Conservation (phyloP, 2,329 filamentous ascomycete species). For the Incumbomyces delicatus region DNA sequence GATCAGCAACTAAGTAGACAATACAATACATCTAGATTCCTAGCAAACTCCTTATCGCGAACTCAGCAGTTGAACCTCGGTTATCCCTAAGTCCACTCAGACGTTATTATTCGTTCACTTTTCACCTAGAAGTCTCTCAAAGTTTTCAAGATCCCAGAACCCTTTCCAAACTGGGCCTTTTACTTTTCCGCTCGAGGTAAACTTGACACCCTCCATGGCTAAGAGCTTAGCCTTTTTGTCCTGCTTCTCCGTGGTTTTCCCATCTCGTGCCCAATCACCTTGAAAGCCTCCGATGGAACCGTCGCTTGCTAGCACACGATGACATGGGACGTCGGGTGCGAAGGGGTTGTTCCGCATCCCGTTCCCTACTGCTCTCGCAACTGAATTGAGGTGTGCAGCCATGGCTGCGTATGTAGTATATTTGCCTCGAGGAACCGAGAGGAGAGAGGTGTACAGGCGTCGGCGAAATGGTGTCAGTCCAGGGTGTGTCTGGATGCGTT, state of each 20-base stretch:
- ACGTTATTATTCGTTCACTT: no score
- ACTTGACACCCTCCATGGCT: slow-evolving; percentile 27
- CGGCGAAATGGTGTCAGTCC: slow-evolving; percentile 42
- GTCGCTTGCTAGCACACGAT: slow-evolving; percentile 24
- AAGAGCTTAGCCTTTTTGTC: slow-evolving; percentile 28
- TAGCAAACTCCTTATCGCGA: no score
- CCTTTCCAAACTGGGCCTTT: slow-evolving; percentile 9
- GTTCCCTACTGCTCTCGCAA: slow-evolving; percentile 30
- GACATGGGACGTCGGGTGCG: slow-evolving; percentile 34
- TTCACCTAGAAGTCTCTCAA: slow-evolving; percentile 2
- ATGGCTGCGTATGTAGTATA: slow-evolving; percentile 72
- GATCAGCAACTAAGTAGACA: no score
- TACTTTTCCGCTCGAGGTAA: slow-evolving; percentile 22
- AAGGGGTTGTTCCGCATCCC: slow-evolving; percentile 35
- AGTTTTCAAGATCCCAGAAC: slow-evolving; percentile 4
- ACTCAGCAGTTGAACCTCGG: no score
- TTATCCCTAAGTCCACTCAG: no score
- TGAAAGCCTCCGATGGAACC: slow-evolving; percentile 37
- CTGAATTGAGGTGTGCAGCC: slow-evolving; percentile 41
- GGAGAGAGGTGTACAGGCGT: slow-evolving; percentile 58
- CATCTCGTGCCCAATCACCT: slow-evolving; percentile 39
- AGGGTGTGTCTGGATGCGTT: slow-evolving; percentile 34
- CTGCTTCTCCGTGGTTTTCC: slow-evolving; percentile 34
- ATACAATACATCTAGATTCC: no score
- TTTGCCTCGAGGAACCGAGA: slow-evolving; percentile 64